Evolutionary conservation across 2,329 filamentous ascomycete species (phyloP).

Genomic region (Rhynchosporium graminicola): DNA sequence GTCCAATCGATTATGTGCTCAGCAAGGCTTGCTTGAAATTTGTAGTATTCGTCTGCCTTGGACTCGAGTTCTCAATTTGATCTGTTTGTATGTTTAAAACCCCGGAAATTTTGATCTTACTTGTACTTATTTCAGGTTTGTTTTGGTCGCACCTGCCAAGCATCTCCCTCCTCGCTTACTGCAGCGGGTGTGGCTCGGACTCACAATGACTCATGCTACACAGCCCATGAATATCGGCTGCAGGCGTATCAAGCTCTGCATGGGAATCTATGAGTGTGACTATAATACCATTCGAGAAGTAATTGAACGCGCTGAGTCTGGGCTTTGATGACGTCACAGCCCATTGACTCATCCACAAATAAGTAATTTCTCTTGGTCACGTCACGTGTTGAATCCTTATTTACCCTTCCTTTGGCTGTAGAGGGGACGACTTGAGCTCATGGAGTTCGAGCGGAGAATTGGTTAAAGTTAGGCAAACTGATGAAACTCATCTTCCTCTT

Average conservation of each 20-base stretch:
- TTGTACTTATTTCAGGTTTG: conserved; percentile 6
- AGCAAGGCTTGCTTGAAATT: background rate
- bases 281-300: background rate
- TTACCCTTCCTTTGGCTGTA: too few species aligned
- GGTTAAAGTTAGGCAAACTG: too few species aligned
- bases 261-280: background rate
- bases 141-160: background rate
- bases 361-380: background rate
- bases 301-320: background rate
- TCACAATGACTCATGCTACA: conserved; percentile 15
- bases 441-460: too few species aligned
- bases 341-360: background rate
- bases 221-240: background rate
- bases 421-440: too few species aligned
- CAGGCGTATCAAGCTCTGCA: background rate
- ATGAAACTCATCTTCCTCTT: too few species aligned
- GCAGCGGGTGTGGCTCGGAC: background rate
- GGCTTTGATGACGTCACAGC: background rate
- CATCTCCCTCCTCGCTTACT: conserved; percentile 2
- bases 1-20: background rate
- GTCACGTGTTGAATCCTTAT: too few species aligned
- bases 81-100: background rate
- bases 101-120: background rate
- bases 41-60: background rate
- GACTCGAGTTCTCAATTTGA: background rate